Evolutionary conservation across 1,284 basidiomycete genomes (phyloP).

Genomic region (Xerocomus amazonicus): DNA sequence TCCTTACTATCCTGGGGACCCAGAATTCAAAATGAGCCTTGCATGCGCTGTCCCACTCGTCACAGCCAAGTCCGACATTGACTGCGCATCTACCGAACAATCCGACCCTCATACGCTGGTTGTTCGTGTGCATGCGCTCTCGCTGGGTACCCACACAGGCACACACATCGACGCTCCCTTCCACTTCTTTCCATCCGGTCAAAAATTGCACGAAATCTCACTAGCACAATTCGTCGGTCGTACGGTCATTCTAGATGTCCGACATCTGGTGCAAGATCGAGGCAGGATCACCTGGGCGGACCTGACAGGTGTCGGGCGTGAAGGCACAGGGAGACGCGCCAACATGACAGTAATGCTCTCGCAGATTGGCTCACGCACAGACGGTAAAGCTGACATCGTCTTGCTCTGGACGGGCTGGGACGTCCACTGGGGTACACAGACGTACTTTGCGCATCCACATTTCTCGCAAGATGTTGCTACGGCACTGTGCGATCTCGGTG

Average conservation of each 20-base stretch:
- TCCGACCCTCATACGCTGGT: slow-evolving; percentile 7
- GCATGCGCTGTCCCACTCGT: slow-evolving; percentile 16
- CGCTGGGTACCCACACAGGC: slow-evolving; percentile 40
- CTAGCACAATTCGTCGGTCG: slow-evolving; percentile 49
- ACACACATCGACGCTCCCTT: slow-evolving; percentile 75
- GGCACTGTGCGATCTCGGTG: slow-evolving; percentile 46
- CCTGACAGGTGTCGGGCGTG: slow-evolving; percentile 2
- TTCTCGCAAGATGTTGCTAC: slow-evolving; percentile 50
- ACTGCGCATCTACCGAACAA: not conserved
- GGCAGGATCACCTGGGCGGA: slow-evolving; percentile 54
- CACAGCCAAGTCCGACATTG: not conserved
- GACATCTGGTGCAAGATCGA: slow-evolving; percentile 34
- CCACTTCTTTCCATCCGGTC: slow-evolving; percentile 57
- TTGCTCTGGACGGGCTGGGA: slow-evolving; percentile 63
- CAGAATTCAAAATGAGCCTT: slow-evolving; percentile 21
- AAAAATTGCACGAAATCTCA: slow-evolving; percentile 54
- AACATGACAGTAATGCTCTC: slow-evolving; percentile 1
- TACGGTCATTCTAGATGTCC: slow-evolving; percentile 48
- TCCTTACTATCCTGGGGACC: slow-evolving; percentile 32
- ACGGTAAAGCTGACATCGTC: slow-evolving; percentile 41
- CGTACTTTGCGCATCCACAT: slow-evolving; percentile 63
- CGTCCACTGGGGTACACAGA: slow-evolving; percentile 44
- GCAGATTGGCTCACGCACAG: slow-evolving; percentile 26
- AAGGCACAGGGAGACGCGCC: not conserved
- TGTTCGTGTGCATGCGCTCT: slow-evolving; percentile 25